phyloP scores from a whole-genome alignment of 257 asterid species.

The Solanum gandarillasii region DNA sequence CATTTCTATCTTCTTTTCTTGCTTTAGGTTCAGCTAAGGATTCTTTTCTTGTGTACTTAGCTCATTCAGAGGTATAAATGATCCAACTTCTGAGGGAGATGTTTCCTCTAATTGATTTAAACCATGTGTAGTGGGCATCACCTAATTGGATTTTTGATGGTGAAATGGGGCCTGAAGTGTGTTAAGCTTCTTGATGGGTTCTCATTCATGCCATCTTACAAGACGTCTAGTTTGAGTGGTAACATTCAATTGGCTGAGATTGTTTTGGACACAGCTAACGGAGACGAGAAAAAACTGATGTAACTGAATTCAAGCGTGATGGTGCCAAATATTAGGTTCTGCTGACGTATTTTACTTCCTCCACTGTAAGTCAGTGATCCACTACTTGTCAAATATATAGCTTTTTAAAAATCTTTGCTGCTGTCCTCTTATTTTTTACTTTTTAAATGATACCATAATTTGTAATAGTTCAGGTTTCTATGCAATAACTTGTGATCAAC shows the following conservation, averaged over 20 bases:
- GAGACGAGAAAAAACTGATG: not conserved
- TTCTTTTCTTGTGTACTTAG: not conserved
- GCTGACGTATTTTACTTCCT: not conserved
- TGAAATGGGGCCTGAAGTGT: conserved; percentile 84
- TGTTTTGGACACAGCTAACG: conserved; percentile 24
- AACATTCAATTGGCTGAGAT: conserved; percentile 87
- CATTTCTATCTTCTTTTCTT: conserved; percentile 4
- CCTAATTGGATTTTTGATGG: conserved; percentile 79
- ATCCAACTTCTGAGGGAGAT: not conserved
- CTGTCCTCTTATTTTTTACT: not conserved
- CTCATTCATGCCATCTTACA: conserved; percentile 47
- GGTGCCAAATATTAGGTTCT: not conserved
- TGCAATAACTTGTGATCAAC: not conserved
- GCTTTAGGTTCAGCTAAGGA: not conserved
- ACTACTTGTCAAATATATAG: not conserved
- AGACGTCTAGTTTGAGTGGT: conserved; percentile 50
- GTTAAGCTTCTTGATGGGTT: conserved; percentile 62
- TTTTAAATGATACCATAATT: not conserved
- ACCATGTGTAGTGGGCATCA: conserved; percentile 71
- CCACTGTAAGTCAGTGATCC: not conserved
- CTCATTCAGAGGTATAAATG: not conserved
- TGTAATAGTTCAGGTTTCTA: not conserved
- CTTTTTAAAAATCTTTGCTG: not conserved
- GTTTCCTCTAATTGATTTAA: not conserved
- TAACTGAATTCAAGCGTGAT: not conserved